Percentiles rank a stretch among this genome's conserved stretches.
Conservation (phyloP, 805 yeast genomes). For the Candida corydali region DNA sequence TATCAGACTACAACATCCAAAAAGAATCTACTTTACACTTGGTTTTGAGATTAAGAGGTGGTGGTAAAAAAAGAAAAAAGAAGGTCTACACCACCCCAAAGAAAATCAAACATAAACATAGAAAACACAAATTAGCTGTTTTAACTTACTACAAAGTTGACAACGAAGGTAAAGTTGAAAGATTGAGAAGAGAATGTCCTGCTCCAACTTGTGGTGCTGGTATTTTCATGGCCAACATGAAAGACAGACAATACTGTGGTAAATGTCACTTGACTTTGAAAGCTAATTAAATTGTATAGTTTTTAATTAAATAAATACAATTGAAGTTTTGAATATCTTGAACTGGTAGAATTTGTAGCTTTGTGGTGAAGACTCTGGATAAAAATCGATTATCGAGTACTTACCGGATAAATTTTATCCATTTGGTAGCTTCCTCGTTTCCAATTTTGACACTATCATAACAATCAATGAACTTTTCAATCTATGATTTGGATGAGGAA, state of each 20-base stretch:
- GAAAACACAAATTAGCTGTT: conserved; percentile 98
- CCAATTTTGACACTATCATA: too few relatives aligned
- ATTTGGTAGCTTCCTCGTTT: neutral
- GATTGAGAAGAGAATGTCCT: conserved; percentile 98
- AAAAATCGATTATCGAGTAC: too few relatives aligned
- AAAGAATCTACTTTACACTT: conserved; percentile 97
- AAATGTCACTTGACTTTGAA: conserved; percentile 96
- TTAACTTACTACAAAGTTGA: conserved; percentile 99
- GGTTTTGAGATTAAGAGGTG: conserved; percentile 95
- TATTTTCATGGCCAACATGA: conserved; percentile 99
- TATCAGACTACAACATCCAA: conserved; percentile 99
- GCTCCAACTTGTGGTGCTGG: conserved; percentile 94
- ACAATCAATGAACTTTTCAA: conserved; percentile 44
- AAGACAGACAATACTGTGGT: conserved; percentile 99
- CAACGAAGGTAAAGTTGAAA: conserved; percentile 96
- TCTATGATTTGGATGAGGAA: conserved; percentile 63
- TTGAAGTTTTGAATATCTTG: too few relatives aligned
- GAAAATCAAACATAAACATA: conserved; percentile 99
- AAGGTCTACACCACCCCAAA: conserved; percentile 99
- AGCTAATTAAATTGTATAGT: conserved; percentile 20
- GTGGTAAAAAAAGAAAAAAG: conserved; percentile 99
- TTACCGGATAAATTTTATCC: too few relatives aligned
- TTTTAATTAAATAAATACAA: conserved; percentile 4
- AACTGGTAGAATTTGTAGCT: too few relatives aligned
- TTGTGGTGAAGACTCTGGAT: too few relatives aligned